Evolutionary conservation across 139 green algal genomes (phyloP).

Genomic region (Chlamydomonas schloesseri): DNA sequence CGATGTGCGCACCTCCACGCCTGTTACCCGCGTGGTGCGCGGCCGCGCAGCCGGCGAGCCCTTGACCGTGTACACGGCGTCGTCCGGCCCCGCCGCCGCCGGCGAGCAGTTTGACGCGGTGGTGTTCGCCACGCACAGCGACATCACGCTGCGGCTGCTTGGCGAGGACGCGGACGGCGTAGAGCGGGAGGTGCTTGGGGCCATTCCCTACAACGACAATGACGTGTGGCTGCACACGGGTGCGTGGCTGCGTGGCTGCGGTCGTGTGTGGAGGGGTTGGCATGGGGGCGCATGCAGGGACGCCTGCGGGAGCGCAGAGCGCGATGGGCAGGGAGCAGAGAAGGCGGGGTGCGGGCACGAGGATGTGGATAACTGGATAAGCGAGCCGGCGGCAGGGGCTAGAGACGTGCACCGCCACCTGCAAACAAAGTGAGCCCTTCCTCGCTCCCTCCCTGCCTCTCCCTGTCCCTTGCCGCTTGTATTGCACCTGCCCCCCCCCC

Average conservation of each 20-base stretch:
- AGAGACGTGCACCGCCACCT: no score
- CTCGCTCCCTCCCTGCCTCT: no score
- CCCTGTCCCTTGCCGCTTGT: no score
- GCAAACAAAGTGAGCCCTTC: no score
- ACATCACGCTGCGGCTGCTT: slow-evolving; percentile 83
- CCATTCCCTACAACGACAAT: slow-evolving; percentile 89
- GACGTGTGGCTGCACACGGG: slow-evolving; percentile 88
- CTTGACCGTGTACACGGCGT: slow-evolving; percentile 51
- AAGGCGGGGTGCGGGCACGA: no score
- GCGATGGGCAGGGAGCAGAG: no score
- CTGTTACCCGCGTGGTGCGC: slow-evolving; percentile 62
- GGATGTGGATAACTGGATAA: no score
- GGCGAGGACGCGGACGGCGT: slow-evolving; percentile 56
- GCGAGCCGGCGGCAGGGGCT: no score
- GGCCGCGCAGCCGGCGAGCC: background rate
- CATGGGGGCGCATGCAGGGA: no score
- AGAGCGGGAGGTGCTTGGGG: slow-evolving; percentile 78
- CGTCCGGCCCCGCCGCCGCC: background rate
- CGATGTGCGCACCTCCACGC: slow-evolving; percentile 73
- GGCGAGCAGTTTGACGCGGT: slow-evolving; percentile 80
- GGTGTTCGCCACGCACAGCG: slow-evolving; percentile 89
- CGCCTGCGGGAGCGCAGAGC: no score
- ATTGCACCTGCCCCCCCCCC: background rate
- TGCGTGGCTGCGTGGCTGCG: no score
- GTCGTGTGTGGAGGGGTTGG: no score